Conservation (phyloP, 805 yeast species). For the Nakazawaea molendinolei region DNA sequence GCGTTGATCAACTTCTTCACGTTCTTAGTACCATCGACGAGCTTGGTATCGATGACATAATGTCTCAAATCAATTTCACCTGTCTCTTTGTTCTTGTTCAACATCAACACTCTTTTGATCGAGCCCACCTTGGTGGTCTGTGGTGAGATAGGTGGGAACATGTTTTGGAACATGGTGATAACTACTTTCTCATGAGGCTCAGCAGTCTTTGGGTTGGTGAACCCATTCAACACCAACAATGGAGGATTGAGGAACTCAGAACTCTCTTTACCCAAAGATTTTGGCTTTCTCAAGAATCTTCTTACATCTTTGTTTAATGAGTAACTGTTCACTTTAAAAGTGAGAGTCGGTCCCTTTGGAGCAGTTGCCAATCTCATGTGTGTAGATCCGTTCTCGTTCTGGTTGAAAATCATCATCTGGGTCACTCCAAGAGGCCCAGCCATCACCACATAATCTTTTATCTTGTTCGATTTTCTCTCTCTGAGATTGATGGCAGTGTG, state of each 20-base stretch:
- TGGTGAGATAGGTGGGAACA: slow-evolving; percentile 93
- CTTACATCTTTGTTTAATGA: slow-evolving; percentile 78
- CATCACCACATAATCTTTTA: slow-evolving; percentile 96
- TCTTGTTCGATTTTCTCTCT: slow-evolving; percentile 80
- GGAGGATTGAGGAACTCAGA: slow-evolving; percentile 75
- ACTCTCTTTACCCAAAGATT: slow-evolving; percentile 60
- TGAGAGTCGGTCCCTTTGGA: slow-evolving; percentile 92
- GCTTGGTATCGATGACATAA: slow-evolving; percentile 78
- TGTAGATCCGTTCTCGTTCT: slow-evolving; percentile 70
- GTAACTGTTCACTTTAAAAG: slow-evolving; percentile 72
- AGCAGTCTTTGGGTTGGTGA: slow-evolving; percentile 58
- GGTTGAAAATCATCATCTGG: slow-evolving; percentile 82
- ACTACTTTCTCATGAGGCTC: slow-evolving; percentile 71
- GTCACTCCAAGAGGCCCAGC: slow-evolving; percentile 94
- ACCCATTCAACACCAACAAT: slow-evolving; percentile 87
- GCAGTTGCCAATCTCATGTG: slow-evolving; percentile 78
- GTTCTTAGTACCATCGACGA: slow-evolving; percentile 70
- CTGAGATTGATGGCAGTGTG: slow-evolving; percentile 86
- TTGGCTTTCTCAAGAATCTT: slow-evolving; percentile 66
- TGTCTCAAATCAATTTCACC: slow-evolving; percentile 83
- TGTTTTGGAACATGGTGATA: slow-evolving; percentile 87
- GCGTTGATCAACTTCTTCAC: slow-evolving; percentile 64
- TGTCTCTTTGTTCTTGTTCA: slow-evolving; percentile 64
- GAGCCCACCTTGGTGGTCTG: slow-evolving; percentile 65
- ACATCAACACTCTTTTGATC: slow-evolving; percentile 79